A percentile compares a stretch with the other conserved stretches of the same genome.
Evolutionary conservation across 495 filamentous ascomycete genomes (phyloP).

Genomic region (Trichocladium uniseriatum): DNA sequence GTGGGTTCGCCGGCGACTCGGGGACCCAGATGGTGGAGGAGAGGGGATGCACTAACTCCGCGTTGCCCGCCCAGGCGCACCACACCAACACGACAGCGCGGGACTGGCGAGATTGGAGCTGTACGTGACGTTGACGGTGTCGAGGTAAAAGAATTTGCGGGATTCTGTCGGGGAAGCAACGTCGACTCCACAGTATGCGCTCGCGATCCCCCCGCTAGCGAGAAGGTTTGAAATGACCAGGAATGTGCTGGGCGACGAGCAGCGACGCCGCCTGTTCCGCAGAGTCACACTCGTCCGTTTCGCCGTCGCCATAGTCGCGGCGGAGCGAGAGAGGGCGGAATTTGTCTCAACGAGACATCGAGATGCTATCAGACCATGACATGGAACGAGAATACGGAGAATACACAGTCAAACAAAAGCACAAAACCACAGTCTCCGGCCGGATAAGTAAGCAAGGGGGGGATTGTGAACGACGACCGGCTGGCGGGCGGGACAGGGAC

Average conservation of each 20-base stretch:
- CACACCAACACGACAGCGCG: constrained; percentile 20
- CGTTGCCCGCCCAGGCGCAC: constrained; percentile 8
- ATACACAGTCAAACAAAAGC: neutral
- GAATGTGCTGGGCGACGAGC: constrained; percentile 4
- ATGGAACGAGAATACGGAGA: neutral
- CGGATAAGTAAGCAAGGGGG: no score
- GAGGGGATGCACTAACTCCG: constrained; percentile 15
- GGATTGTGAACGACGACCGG: no score
- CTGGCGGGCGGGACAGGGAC: no score
- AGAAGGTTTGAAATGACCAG: constrained; percentile 14
- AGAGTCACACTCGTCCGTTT: constrained; percentile 4
- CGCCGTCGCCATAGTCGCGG: constrained; percentile 24
- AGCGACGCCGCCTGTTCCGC: constrained; percentile 11
- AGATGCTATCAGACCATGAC: neutral
- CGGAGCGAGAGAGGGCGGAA: constrained; percentile 13
- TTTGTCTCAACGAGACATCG: constrained; percentile 15
- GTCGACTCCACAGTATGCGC: constrained; percentile 10
- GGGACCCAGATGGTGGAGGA: constrained; percentile 1
- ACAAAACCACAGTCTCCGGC: neutral
- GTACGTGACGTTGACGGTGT: constrained; percentile 24
- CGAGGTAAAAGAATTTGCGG: constrained; percentile 13
- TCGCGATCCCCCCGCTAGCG: constrained; percentile 9
- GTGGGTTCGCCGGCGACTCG: neutral
- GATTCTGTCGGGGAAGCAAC: constrained; percentile 7
- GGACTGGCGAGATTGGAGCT: constrained; percentile 18